Evolutionary conservation across 2,329 filamentous ascomycete genomes (phyloP), one percentile per base, ranked within the genome.

Genomic region (Ophiocordyceps unilateralis): DNA sequence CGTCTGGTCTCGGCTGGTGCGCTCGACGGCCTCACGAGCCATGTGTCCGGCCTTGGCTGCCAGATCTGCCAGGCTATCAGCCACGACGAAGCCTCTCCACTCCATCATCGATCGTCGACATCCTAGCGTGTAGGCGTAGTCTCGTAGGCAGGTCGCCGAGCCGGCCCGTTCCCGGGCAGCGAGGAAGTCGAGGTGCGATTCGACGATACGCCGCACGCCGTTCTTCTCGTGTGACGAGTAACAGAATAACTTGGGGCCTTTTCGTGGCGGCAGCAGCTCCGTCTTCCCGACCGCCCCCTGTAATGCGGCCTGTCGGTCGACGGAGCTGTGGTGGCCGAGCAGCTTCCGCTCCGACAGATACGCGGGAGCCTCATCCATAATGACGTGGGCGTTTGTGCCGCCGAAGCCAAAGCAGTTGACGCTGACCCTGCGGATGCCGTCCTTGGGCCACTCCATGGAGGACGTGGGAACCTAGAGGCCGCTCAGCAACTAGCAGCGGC

Each of bases 361-460:
- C 17, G 57, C 55, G 3, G 61, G 56, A 3, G 65, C 64, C 44
- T 69, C 67, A 37, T 74, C 69, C 40, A 74, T 46, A 34, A 73
- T 66, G 1, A 67, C 61, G 47, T 76, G 72, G 1, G 65, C 66
- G 41, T 75, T 75, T 4, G 70, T 72, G 36, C 73, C 73, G 1
- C 73, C 73, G 49, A 70, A 76, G 2, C 73, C 72, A 48, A 76
- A 77, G 45, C 66, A 71, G 49, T 75, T 76, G 47, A 76, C 61
- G 45, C 67, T 71, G 37, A 66, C 67, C 19, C 72, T 65, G 1
- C 69, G 64, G 14, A 65, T 55, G 10, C 67, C 64, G 0, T 55
- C 40, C 1, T 60, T 41, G 0, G 68, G 68, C 68, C 68, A 72
- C 19, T 60, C 51, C 1, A 61, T 63, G 20, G 66, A 51, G 12